Conservation (phyloP, 2,329 filamentous ascomycete genomes). For the Thermoascus crustaceus region DNA sequence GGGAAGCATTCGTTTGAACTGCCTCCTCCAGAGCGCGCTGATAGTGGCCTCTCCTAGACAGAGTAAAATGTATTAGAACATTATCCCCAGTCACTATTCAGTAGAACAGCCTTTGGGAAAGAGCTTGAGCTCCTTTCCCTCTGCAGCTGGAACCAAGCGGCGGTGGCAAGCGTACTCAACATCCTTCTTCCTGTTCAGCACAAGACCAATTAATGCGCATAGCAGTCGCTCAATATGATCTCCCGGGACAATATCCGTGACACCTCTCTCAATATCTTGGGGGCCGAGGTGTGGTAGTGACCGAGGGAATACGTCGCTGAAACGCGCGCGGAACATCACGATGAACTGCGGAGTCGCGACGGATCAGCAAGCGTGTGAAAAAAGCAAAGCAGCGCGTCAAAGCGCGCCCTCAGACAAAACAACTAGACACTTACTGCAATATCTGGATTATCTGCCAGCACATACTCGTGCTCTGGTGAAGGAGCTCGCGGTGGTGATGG, state of each 20-base stretch:
- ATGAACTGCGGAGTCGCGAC: constrained; percentile 61
- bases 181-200: constrained; percentile 96
- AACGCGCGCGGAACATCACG: constrained; percentile 94
- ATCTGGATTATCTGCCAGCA: constrained; percentile 80
- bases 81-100: neutral
- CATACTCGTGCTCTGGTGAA: constrained; percentile 84
- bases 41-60: constrained; percentile 75
- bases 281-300: constrained; percentile 84
- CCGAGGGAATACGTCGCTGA: constrained; percentile 80
- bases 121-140: constrained; percentile 1
- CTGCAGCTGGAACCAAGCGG: neutral
- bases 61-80: constrained; percentile 22
- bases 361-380: constrained; percentile 26
- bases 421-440: constrained; percentile 66
- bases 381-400: constrained; percentile 13
- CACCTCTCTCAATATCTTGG: constrained; percentile 85
- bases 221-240: constrained; percentile 80
- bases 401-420: constrained; percentile 14
- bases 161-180: constrained; percentile 67
- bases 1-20: constrained; percentile 69
- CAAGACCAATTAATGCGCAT: constrained; percentile 77
- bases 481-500: constrained; percentile 66
- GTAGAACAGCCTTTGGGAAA: neutral
- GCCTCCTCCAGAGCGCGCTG: constrained; percentile 90
- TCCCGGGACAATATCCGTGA: constrained; percentile 68